Evolutionary conservation across 441 rosid genomes (phyloP), one percentile per base, ranked within the genome.

Genomic region (Flueggea neowawraea): DNA sequence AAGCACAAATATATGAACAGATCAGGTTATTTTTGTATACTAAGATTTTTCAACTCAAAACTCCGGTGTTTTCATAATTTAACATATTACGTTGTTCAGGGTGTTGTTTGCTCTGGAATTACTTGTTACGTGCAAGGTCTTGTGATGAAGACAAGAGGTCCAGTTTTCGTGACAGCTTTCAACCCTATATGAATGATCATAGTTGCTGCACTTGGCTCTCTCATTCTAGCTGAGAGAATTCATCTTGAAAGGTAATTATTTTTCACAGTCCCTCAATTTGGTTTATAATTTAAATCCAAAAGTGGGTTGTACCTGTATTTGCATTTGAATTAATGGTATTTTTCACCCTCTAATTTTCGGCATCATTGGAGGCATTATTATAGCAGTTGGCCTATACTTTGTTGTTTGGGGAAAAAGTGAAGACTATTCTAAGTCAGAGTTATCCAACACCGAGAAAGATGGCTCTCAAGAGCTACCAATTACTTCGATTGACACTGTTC

Each of bases 181-280:
- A 85, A 82, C 68, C 96, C 98, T 41, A 74, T 91, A 16, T 79
- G 92, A 73, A 87, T 89, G 95, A 81, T 91, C 63, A 84, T 87
- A 73, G 84, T 94, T 6, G 82, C 95, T 1, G 79, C 72, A 63
- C 70, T 91, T 0, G 91, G 92, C 4, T 76, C 83, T 2, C 16
- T 84, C 10, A 63, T 91, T 59, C 66, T 91, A 44, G 85, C 88
- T 2, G 97, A 91, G 72, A 80, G 65, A 33, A 51, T 87, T 61
- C 89, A 82, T 59, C 83, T 91, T 6, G 97, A 92, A 69, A 75
- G 82, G 85, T 73, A 47, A 10, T 10, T 1, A 2, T 36, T 36
- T 22, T 22, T 22, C n/a, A 22, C 28, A 0, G 0, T 36, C 41
- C 4, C 9, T 1, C 41, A 5, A 36, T 36, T 36, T 36, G 41